A percentile compares a stretch with the other conserved stretches of the same genome.
These are phyloP conservation scores for Ogataea pini DNA, from an alignment of 805 yeast species.

Conservation along the genomic window DNA sequence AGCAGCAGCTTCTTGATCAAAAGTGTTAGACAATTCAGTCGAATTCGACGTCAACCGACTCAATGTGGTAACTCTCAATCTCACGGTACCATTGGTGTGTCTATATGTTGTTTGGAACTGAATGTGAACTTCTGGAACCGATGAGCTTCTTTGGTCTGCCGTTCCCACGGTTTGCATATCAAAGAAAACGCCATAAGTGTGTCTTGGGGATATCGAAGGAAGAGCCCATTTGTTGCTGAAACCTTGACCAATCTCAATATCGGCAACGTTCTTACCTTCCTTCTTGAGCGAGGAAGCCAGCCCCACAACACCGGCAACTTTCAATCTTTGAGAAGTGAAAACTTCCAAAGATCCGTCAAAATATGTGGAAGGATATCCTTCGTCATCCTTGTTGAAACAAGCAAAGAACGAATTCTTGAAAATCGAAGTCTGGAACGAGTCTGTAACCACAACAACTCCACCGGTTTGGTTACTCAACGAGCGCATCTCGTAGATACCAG, in stretches of 20 bases:
- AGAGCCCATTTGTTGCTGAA: constrained; percentile 87
- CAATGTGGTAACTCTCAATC: constrained; percentile 89
- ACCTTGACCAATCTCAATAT: constrained; percentile 91
- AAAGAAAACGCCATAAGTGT: constrained; percentile 85
- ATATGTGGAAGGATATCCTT: constrained; percentile 84
- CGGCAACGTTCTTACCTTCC: constrained; percentile 77
- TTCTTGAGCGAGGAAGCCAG: constrained; percentile 77
- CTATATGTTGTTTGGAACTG: constrained; percentile 93
- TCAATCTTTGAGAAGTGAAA: constrained; percentile 82
- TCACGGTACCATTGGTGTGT: constrained; percentile 89
- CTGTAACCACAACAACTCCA: constrained; percentile 84
- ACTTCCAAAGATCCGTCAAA: constrained; percentile 88
- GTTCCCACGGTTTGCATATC: constrained; percentile 64
- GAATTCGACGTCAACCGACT: constrained; percentile 51
- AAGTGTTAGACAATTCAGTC: constrained; percentile 58
- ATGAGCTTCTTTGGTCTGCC: constrained; percentile 41
- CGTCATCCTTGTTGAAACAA: constrained; percentile 82
- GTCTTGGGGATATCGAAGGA: constrained; percentile 82
- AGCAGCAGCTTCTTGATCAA: constrained; percentile 98
- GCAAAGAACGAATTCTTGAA: constrained; percentile 90
- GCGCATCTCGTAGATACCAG: constrained; percentile 94
- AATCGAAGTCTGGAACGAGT: constrained; percentile 92
- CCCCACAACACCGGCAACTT: constrained; percentile 91
- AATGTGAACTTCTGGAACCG: constrained; percentile 39
- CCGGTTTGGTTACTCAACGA: constrained; percentile 82